Base-by-base conservation (phyloP, 2,329 filamentous ascomycete genomes). In the Aureobasidium pullulans region DNA sequence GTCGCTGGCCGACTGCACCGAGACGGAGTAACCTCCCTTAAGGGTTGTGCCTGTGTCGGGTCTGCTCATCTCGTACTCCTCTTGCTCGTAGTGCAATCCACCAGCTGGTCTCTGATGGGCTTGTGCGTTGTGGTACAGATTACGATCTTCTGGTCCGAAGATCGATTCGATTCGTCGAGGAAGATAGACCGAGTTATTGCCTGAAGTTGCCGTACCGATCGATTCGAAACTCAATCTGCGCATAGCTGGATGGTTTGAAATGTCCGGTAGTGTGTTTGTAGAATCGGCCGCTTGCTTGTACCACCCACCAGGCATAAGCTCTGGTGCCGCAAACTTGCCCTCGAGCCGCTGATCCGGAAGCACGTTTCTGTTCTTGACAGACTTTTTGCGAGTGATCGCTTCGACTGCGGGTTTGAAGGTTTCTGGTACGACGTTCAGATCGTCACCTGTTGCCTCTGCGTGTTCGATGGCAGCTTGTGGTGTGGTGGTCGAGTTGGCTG, bases 361-460 rank as follows among this genome's bases (percentile, higher is more conserved):
- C 23, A 96, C 77, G 72, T 83, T 78, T 72, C 87, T 73, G 68
- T 80, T 65, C 71, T 77, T 67, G 73, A 79, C 66, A 0, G 71
- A 72, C 32, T 73, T 70, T 59, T 72, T 74, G 28, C 62, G 64
- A 56, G 62, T 72, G 57, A 77, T 73, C 8, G 82, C 83, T 53
- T 84, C 79, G 5, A 78, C 72, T 1, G 77, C 76, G 1, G 76
- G 69, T 63, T 81, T 81, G 76, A 96, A 96, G 0, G 90, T 91
- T 70, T 96, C 89, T 0, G 92, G 88, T 9, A 95, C 84, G 52
- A 96, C 83, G 66, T 96, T 96, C 59, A 96, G 82, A 64, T 96
- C 93, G 68, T 97, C 91, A 0, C 91, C 92, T 10, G 81, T 80
- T 48, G 85, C 81, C 68, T 88, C 85, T 15, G 93, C 91, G 65